These are phyloP conservation scores for Stellera chamaejasme DNA, from an alignment of 345 rosid species.

Conservation along the genomic window DNA sequence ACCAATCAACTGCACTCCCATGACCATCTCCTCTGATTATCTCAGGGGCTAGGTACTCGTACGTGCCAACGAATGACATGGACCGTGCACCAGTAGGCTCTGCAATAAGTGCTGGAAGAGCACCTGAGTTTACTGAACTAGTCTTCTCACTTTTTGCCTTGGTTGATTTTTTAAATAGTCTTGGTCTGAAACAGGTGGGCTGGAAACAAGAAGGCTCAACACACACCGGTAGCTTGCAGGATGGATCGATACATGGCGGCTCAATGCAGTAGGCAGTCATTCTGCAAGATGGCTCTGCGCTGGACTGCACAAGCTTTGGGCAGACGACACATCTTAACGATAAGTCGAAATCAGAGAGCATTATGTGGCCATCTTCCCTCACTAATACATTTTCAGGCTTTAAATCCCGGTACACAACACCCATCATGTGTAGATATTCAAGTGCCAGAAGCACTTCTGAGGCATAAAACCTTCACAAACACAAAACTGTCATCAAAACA, in stretches of 20 bases:
- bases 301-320: conserved; percentile 56
- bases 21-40: conserved; percentile 16
- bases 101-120: conserved; percentile 52
- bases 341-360: conserved; percentile 52
- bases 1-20: conserved; percentile 59
- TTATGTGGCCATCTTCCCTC: conserved; percentile 53
- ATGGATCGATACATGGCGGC: conserved; percentile 43
- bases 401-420: conserved; percentile 48
- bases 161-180: conserved; percentile 26
- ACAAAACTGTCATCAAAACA: conserved; percentile 1
- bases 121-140: conserved; percentile 19
- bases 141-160: conserved; percentile 35
- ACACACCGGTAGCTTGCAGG: conserved; percentile 42
- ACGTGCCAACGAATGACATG: conserved; percentile 60
- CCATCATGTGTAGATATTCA: conserved; percentile 59
- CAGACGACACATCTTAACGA: conserved; percentile 49
- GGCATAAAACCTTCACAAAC: conserved; percentile 37
- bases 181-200: conserved; percentile 48
- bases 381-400: conserved; percentile 56
- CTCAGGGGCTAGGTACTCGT: conserved; percentile 47
- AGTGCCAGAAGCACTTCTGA: conserved; percentile 53
- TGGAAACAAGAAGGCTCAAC: conserved; percentile 49
- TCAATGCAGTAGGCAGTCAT: conserved; percentile 40
- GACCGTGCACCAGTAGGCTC: conserved; percentile 45
- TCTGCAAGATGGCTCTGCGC: conserved; percentile 21